These are phyloP conservation scores for Elaeis guineensis DNA, from an alignment of 176 grass and related monocot species.

Conservation along the genomic window DNA sequence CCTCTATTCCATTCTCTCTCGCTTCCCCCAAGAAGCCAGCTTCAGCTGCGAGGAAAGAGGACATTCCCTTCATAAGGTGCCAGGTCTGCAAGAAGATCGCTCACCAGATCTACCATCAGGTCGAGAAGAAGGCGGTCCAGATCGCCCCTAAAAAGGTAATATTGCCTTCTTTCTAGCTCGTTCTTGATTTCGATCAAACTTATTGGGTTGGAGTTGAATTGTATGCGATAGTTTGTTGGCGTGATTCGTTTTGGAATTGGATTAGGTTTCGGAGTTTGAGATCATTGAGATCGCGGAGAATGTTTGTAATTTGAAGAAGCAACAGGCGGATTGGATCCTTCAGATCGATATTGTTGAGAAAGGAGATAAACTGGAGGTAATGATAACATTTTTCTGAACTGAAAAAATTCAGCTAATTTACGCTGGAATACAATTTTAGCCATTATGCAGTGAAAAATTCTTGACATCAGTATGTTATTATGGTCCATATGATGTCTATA, in stretches of 20 bases:
- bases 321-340: constrained; percentile 91
- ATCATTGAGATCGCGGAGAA: constrained; percentile 97
- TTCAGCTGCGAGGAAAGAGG: constrained; percentile 73
- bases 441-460: too few relatives aligned
- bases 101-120: constrained; percentile 69
- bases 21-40: constrained; percentile 37
- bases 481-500: too few relatives aligned
- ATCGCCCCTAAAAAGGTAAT: constrained; percentile 67
- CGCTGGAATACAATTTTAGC: too few relatives aligned
- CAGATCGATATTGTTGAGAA: constrained; percentile 91
- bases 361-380: constrained; percentile 75
- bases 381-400: too few relatives aligned
- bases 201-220: background rate
- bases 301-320: constrained; percentile 97
- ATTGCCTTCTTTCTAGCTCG: background rate
- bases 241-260: constrained; percentile 8
- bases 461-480: too few relatives aligned
- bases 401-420: too few relatives aligned
- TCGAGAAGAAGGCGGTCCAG: constrained; percentile 46
- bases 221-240: background rate
- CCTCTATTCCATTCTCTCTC: constrained; percentile 9
- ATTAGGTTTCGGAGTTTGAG: constrained; percentile 86
- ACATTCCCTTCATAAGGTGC: constrained; percentile 84
- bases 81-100: constrained; percentile 94
- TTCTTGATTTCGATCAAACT: background rate